Evolutionary conservation across 2,329 filamentous ascomycete species (phyloP).

Genomic region (Aspergillus fumigatus): DNA sequence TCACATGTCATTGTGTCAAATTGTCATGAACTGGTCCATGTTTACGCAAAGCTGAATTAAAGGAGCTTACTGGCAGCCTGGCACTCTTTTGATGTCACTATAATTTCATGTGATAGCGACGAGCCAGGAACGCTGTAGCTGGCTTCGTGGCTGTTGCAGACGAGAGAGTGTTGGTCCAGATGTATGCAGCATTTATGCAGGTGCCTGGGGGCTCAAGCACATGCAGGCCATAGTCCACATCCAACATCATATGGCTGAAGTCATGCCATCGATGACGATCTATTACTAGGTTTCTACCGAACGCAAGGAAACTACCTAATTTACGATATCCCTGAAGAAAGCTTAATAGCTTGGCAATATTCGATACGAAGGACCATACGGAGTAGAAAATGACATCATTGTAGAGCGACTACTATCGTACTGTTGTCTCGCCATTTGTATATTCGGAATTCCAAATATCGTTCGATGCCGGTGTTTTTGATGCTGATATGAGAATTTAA

Average conservation of each 20-base stretch:
- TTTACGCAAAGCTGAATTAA: background rate
- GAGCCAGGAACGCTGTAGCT: background rate
- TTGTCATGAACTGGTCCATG: background rate
- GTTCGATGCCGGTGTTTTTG: no score
- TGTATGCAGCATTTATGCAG: background rate
- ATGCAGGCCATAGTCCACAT: background rate
- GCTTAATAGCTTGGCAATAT: background rate
- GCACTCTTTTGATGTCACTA: background rate
- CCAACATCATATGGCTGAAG: background rate
- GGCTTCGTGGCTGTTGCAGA: background rate
- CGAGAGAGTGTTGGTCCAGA: background rate
- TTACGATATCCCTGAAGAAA: no score
- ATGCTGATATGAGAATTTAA: background rate
- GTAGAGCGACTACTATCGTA: background rate
- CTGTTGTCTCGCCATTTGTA: background rate
- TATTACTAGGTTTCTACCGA: background rate
- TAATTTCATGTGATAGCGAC: background rate
- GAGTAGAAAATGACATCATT: background rate
- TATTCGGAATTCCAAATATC: background rate
- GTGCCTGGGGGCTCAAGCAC: background rate
- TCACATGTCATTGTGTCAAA: slow-evolving; percentile 1
- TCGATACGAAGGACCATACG: no score
- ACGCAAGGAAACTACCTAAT: no score
- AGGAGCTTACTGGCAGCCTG: background rate
- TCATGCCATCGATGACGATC: background rate